phyloP scores from a whole-genome alignment of 768 basidiomycete genomes.

The Mycena haematopus region DNA sequence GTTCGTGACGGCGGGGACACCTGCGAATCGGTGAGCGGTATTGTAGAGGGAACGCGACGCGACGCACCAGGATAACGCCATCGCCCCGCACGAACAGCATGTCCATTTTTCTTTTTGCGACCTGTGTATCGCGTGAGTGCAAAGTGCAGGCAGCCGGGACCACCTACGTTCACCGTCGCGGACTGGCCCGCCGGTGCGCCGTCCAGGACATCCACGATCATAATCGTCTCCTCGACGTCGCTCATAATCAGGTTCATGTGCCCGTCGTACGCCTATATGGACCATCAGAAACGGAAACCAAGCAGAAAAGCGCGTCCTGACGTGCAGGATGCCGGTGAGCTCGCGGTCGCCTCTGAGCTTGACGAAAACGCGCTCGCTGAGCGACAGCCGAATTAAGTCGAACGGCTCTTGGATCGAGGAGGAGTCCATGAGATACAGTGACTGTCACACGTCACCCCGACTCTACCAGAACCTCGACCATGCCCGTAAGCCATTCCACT shows the following conservation, averaged over 20 bases:
- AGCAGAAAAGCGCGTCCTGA: slow-evolving; percentile 45
- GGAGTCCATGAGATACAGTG: slow-evolving; percentile 65
- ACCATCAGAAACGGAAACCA: slow-evolving; percentile 8
- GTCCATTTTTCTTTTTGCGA: slow-evolving; percentile 92
- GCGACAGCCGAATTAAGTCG: slow-evolving; percentile 93
- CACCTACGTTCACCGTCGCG: slow-evolving; percentile 68
- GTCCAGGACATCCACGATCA: slow-evolving; percentile 90
- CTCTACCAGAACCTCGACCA: slow-evolving; percentile 37
- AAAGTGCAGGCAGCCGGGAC: neutral
- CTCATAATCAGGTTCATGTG: slow-evolving; percentile 99
- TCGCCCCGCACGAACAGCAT: slow-evolving; percentile 99
- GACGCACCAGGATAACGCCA: slow-evolving; percentile 90
- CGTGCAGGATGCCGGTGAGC: slow-evolving; percentile 90
- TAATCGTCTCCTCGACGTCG: slow-evolving; percentile 96
- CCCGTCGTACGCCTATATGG: slow-evolving; percentile 92
- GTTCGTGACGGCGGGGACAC: slow-evolving; percentile 84
- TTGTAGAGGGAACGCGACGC: slow-evolving; percentile 2
- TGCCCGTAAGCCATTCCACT: slow-evolving; percentile 63
- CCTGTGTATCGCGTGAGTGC: slow-evolving; percentile 50
- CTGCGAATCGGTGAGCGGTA: slow-evolving; percentile 43
- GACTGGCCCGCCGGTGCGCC: slow-evolving; percentile 56
- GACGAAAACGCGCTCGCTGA: slow-evolving; percentile 97
- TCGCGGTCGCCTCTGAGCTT: slow-evolving; percentile 96
- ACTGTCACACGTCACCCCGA: slow-evolving; percentile 13
- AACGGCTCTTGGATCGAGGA: slow-evolving; percentile 93